phyloP scores from a whole-genome alignment of 306 rosid genomes.

The Vachellia collinsii region DNA sequence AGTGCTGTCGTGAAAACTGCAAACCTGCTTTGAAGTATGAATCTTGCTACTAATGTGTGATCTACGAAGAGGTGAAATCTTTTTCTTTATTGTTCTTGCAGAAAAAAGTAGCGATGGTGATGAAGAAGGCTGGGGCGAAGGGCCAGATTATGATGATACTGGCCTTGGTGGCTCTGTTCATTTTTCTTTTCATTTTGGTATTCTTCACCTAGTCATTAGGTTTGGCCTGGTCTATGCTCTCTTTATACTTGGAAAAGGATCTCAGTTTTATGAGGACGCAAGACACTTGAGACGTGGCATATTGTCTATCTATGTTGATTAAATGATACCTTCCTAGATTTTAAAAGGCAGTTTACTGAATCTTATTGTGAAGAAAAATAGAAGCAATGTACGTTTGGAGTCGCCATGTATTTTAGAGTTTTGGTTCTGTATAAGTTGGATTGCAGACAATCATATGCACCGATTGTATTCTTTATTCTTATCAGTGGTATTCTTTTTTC shows the following conservation, averaged over 20 bases:
- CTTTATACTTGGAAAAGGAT: constrained; percentile 38
- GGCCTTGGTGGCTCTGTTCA: constrained; percentile 56
- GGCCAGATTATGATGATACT: constrained; percentile 55
- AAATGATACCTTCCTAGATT: constrained; percentile 21
- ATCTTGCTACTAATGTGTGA: neutral
- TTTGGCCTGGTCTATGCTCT: constrained; percentile 23
- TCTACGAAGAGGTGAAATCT: constrained; percentile 33
- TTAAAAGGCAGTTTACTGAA: constrained; percentile 27
- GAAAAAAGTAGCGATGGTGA: constrained; percentile 92
- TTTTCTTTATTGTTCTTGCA: constrained; percentile 47
- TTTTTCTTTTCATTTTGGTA: constrained; percentile 86
- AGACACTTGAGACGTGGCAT: constrained; percentile 27
- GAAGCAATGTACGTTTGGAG: constrained; percentile 21
- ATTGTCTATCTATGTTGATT: neutral
- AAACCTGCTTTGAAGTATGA: neutral
- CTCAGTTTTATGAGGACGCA: constrained; percentile 33
- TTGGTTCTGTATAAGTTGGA: constrained; percentile 38
- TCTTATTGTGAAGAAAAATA: constrained; percentile 35
- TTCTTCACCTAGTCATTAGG: constrained; percentile 70
- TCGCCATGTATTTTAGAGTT: constrained; percentile 25
- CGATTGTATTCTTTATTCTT: neutral
- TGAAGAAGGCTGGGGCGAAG: constrained; percentile 94
- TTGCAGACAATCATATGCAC: neutral
- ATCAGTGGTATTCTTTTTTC: constrained; percentile 13
- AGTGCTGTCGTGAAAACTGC: neutral